Evolutionary conservation across 306 rosid species (phyloP), one percentile per base, ranked within the genome.

Genomic region (Citrullus amarus): DNA sequence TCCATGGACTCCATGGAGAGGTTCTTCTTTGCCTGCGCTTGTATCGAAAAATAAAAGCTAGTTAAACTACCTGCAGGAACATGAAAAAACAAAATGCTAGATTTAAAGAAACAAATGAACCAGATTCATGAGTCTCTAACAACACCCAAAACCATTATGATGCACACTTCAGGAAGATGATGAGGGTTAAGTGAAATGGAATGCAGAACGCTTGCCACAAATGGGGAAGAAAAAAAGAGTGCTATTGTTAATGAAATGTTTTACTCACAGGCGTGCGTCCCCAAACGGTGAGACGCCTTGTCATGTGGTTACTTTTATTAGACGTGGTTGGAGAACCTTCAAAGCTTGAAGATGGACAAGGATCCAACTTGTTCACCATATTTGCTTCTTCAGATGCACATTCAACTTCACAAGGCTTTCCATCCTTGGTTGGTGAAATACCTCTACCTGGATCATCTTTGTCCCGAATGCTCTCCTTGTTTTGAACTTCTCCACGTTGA

Each of bases 1-100:
- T 91, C 97, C 63, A 92, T 80, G 76, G 93, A 92, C 80, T 96
- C 96, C 99, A 91, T 86, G 77, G 99, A 92, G 83, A 91, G 91
- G 80, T 96, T 92, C 96, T 92, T 96, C 88, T 80, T 92, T 86
- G 90, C 98, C 99, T 96, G 92, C 75, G 81, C 15, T 75, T 54
- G 70, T 63, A 79, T 81, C 8, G 69, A 76, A 36, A 77, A 18
- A 58, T 72, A 15, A 46, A 74, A 18, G 72, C 75, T 18, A 38
- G 70, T 50, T 38, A 43, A 44, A 71, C 44, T 50, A 48, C 13
- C 55, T 3, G 54, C 76, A 38, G 48, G 46, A 17, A 54, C 63
- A 74, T 74, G 78, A 54, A 54, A 30, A 50, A 74, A 32, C 0
- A 34, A 48, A 48, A 50, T 44, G 43, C 76, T 34, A 74, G 16